Evolutionary conservation across 352 stramenopile species (phyloP).

Genomic region (Pythium aphanidermatum): DNA sequence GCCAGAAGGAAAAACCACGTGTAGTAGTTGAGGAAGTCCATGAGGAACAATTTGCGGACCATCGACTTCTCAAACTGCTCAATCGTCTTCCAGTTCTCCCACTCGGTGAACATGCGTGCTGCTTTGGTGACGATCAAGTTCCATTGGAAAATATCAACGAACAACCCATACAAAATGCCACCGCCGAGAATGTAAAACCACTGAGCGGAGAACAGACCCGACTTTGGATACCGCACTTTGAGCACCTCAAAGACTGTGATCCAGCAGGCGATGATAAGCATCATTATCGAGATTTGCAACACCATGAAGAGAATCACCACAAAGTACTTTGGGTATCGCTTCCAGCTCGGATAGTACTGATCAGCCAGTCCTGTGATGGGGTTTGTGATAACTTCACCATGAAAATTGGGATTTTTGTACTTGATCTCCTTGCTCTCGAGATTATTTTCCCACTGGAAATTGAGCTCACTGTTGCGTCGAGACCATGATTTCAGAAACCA

Average conservation of each 20-base stretch:
- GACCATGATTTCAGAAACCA: constrained; percentile 76
- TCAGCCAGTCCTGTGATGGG: constrained; percentile 56
- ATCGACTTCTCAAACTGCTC: constrained; percentile 78
- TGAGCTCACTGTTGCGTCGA: constrained; percentile 68
- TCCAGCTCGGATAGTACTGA: constrained; percentile 70
- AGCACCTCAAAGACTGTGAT: constrained; percentile 76
- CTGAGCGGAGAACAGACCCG: constrained; percentile 61
- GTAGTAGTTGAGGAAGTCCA: constrained; percentile 88
- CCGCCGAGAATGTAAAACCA: constrained; percentile 79
- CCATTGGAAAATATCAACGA: constrained; percentile 82
- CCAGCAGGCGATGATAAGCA: constrained; percentile 78
- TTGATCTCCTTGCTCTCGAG: constrained; percentile 57
- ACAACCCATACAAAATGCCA: constrained; percentile 71
- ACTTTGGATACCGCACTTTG: constrained; percentile 62
- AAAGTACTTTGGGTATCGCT: constrained; percentile 69
- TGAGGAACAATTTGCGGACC: constrained; percentile 75
- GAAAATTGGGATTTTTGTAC: constrained; percentile 72
- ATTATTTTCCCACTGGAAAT: constrained; percentile 66
- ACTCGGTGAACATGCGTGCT: constrained; percentile 65
- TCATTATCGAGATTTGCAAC: constrained; percentile 81
- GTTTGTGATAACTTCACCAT: constrained; percentile 47
- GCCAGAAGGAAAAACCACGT: constrained; percentile 84
- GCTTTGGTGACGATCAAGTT: constrained; percentile 69
- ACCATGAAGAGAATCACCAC: constrained; percentile 60
- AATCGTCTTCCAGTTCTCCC: constrained; percentile 84